Conservation (phyloP, 192 early-diverging fungal species). For the Allomyces arbusculus region DNA sequence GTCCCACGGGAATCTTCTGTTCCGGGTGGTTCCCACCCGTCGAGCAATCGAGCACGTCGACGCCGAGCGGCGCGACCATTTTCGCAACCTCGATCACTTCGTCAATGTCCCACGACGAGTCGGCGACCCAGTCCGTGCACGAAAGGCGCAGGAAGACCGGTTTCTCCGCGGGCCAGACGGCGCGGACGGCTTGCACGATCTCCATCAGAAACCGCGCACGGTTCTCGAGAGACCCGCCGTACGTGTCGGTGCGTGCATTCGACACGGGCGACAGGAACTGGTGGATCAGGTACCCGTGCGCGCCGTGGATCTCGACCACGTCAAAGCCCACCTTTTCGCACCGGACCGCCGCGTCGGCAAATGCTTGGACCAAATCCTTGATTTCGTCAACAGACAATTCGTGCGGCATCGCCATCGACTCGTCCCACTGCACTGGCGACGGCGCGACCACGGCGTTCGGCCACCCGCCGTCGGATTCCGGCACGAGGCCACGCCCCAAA, state of each 20-base stretch:
- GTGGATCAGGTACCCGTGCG: constrained; percentile 76
- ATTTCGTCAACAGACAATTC: constrained; percentile 53
- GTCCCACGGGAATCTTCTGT: constrained; percentile 11
- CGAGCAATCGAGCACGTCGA: constrained; percentile 75
- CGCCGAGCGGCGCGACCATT: constrained; percentile 35
- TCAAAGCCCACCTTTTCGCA: constrained; percentile 66
- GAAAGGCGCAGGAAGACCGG: constrained; percentile 73
- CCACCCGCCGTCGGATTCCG: constrained; percentile 36
- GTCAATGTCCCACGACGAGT: constrained; percentile 44
- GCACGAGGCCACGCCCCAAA: constrained; percentile 3
- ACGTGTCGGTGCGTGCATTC: constrained; percentile 76
- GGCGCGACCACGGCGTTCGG: constrained; percentile 48
- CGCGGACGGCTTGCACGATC: constrained; percentile 35
- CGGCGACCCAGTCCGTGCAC: constrained; percentile 44
- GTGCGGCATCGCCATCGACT: constrained; percentile 20
- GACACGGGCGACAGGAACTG: constrained; percentile 59
- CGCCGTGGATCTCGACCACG: constrained; percentile 73
- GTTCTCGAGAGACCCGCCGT: constrained; percentile 82
- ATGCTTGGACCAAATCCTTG: constrained; percentile 37
- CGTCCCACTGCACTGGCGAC: constrained; percentile 24
- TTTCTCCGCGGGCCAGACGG: constrained; percentile 54
- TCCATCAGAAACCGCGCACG: constrained; percentile 57
- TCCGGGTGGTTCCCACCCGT: constrained; percentile 44
- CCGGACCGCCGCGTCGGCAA: constrained; percentile 41
- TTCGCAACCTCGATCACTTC: constrained; percentile 45